Evolutionary conservation across 805 yeast genomes (phyloP).

Genomic region (Candida xiaguanensis): DNA sequence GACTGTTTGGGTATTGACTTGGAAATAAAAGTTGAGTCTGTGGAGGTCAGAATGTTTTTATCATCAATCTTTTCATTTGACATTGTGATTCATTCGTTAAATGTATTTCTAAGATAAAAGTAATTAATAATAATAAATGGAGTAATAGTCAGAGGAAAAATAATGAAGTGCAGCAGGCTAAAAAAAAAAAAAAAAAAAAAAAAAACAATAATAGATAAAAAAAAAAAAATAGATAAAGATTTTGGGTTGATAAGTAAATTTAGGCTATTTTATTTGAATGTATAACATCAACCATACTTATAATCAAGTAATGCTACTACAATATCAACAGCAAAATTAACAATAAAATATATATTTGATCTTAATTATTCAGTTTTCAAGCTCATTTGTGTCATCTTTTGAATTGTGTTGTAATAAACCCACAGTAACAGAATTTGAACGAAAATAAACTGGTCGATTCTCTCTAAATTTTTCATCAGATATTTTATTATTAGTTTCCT

Average conservation of each 20-base stretch:
- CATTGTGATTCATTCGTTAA: neutral
- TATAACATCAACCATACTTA: too few species aligned
- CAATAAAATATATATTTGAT: too few species aligned
- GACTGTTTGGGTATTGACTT: neutral
- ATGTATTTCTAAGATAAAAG: too few species aligned
- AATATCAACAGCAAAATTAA: too few species aligned
- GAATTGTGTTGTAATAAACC: conserved; percentile 30
- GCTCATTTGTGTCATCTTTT: too few species aligned
- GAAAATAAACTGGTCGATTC: conserved; percentile 24
- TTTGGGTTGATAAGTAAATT: neutral
- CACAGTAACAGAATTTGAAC: conserved; percentile 39
- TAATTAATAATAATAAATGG: neutral
- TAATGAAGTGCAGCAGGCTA: neutral
- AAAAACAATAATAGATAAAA: neutral
- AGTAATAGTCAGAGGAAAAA: neutral
- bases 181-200: neutral
- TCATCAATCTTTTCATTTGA: neutral
- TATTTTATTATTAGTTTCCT: conserved; percentile 21
- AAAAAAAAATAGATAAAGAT: neutral
- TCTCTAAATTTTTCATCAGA: conserved; percentile 11
- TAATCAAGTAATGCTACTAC: too few species aligned
- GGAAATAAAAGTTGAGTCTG: neutral
- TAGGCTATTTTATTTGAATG: neutral
- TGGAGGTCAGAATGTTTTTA: neutral
- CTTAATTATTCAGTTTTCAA: too few species aligned